phyloP scores from a whole-genome alignment of 1,284 basidiomycete genomes.

The Coniferiporia sulphurascens region DNA sequence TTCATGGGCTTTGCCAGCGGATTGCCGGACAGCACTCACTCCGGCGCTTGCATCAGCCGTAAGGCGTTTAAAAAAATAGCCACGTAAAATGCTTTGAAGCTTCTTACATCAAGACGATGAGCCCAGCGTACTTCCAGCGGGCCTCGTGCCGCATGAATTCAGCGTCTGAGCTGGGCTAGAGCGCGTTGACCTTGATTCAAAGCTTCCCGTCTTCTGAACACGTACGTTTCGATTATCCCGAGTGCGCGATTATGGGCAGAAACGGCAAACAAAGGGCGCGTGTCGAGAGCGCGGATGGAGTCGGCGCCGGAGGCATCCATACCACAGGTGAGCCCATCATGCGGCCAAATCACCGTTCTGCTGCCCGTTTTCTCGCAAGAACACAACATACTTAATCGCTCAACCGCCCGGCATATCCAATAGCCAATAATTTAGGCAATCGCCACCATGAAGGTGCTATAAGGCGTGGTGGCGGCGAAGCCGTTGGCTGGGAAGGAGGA shows the following conservation, averaged over 20 bases:
- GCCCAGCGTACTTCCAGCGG: neutral
- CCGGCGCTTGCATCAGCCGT: neutral
- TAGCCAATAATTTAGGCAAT: too few species aligned
- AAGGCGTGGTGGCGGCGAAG: too few species aligned
- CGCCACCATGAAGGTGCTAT: too few species aligned
- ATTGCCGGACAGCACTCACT: neutral
- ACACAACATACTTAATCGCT: too few species aligned
- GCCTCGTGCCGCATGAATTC: neutral
- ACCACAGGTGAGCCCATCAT: neutral
- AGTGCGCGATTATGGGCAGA: neutral
- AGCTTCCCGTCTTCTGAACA: neutral
- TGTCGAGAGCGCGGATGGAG: conserved; percentile 6
- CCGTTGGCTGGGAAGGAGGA: too few species aligned
- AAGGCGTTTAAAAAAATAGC: neutral
- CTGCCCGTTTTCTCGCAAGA: too few species aligned
- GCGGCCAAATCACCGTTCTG: neutral
- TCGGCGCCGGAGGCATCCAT: neutral
- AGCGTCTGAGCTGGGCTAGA: neutral
- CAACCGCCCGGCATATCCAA: too few species aligned
- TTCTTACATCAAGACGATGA: neutral
- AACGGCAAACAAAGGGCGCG: conserved; percentile 4
- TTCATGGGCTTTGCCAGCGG: neutral
- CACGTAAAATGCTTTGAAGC: neutral
- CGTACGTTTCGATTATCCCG: neutral
- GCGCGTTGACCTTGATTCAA: neutral